Evolutionary conservation across 2,329 filamentous ascomycete genomes (phyloP), one percentile per base, ranked within the genome.

Genomic region (Aspergillus floridensis): DNA sequence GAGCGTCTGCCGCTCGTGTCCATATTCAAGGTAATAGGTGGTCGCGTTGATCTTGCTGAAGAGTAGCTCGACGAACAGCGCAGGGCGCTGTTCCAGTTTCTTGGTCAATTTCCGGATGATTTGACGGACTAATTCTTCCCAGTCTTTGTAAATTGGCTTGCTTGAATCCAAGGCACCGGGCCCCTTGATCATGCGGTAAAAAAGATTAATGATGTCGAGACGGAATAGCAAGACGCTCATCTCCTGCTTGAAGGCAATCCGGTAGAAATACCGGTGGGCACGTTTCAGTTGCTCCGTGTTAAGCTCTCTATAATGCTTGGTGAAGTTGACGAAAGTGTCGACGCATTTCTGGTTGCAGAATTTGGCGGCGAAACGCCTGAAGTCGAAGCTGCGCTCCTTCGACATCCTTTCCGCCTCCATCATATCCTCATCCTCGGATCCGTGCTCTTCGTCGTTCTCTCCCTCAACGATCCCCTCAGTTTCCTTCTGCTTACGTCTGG

Each of bases 231-330:
- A 85, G 22, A 97, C 88, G 58, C 88, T 88, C 79, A 95, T 88
- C 50, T 97, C 91, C 74, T 96, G 90, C 77, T 98, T 99, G 81
- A 98, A 98, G 0, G 92, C 92, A 11, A 96, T 83, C 0, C 93
- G 88, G 70, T 98, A 96, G 70, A 99, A 93, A 74, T 93, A 99
- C 6, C 95, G 89, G 77, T 98, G 95, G 12, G 89, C 89, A 5
- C 95, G 87, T 78, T 98, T 98, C 41, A 98, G 80, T 72, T 99
- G 95, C 41, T 87, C 82, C 2, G 87, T 81, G 55, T 87, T 84
- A 11, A 99, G 82, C 64, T 99, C 95, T 46, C 82, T 83, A 76
- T 96, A 97, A 76, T 87, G 93, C 50, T 83, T 85, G 0, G 88
- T 86, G 63, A 97, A 92, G 3, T 86, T 81, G 31, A 96, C 83